Evolutionary conservation across 129 eudicot species (phyloP).

Genomic region (Arctium minus): DNA sequence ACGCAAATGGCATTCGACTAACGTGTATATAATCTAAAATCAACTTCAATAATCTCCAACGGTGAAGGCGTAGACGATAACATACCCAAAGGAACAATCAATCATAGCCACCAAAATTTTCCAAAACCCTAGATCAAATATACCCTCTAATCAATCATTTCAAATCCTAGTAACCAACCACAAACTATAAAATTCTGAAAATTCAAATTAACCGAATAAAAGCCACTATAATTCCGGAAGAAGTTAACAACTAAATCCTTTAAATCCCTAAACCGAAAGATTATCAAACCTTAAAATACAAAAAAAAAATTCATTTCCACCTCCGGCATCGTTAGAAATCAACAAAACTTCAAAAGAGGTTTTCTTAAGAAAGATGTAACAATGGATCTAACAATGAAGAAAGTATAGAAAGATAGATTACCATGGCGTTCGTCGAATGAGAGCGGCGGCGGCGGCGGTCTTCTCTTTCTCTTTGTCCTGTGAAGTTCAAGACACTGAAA

Average conservation of each 20-base stretch:
- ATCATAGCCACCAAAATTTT: neutral
- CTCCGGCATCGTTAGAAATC: neutral
- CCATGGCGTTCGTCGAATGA: constrained; percentile 14
- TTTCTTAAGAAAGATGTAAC: neutral
- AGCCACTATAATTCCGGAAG: neutral
- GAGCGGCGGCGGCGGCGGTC: constrained; percentile 1
- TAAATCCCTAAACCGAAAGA: neutral
- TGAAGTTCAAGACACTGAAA: neutral
- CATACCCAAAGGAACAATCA: neutral
- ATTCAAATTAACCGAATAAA: neutral
- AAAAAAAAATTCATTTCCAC: neutral
- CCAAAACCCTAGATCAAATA: constrained; percentile 1
- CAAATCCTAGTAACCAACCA: neutral
- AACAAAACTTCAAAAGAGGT: neutral
- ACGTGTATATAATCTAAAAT: neutral
- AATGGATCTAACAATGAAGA: neutral
- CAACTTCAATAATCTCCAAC: neutral
- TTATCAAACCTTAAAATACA: neutral
- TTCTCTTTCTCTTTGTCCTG: neutral
- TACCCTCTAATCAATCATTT: neutral
- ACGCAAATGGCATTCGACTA: neutral
- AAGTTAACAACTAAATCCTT: neutral
- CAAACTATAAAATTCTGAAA: neutral
- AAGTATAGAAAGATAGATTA: neutral
- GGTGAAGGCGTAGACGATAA: neutral